Percentiles rank a stretch among this genome's conserved stretches.
These are phyloP conservation scores for Bacidia gigantensis DNA, from an alignment of 495 filamentous ascomycete genomes.

Conservation along the genomic window DNA sequence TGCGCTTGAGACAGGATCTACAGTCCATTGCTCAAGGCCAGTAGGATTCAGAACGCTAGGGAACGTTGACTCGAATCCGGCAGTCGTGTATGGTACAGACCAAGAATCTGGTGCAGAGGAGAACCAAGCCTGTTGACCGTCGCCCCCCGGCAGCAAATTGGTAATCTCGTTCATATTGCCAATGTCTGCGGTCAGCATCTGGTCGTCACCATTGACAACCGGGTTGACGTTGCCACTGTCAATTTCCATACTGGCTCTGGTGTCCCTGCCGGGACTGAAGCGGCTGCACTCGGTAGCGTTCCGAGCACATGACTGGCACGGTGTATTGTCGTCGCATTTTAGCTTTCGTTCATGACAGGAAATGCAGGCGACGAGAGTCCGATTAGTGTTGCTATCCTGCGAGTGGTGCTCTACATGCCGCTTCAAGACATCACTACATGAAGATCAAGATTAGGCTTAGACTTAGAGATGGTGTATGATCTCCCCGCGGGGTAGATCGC, in stretches of 20 bases:
- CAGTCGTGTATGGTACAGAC: not conserved
- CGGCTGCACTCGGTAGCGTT: conserved; percentile 6
- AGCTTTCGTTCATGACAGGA: conserved; percentile 18
- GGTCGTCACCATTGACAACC: not conserved
- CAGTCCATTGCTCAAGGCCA: not conserved
- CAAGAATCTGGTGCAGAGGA: not conserved
- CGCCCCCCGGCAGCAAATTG: conserved; percentile 2
- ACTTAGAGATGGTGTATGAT: not conserved
- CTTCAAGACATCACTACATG: conserved; percentile 18
- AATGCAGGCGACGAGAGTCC: conserved; percentile 13
- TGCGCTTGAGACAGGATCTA: not conserved
- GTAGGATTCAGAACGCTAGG: not conserved
- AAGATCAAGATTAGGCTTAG: not conserved
- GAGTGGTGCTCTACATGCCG: conserved; percentile 21
- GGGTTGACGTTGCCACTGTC: not conserved
- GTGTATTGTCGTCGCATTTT: conserved; percentile 18
- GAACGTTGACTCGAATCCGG: not conserved
- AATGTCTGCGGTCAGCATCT: not conserved
- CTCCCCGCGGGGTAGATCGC: too few species aligned
- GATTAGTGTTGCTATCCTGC: not conserved
- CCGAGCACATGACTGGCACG: conserved; percentile 17
- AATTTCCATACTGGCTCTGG: not conserved
- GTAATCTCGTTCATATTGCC: conserved; percentile 8
- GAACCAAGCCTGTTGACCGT: not conserved
- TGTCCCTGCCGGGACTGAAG: not conserved